A percentile compares a stretch with the other conserved stretches of the same genome.
Evolutionary conservation across 1,284 basidiomycete species (phyloP).

Genomic region (Sporisorium scitamineum): DNA sequence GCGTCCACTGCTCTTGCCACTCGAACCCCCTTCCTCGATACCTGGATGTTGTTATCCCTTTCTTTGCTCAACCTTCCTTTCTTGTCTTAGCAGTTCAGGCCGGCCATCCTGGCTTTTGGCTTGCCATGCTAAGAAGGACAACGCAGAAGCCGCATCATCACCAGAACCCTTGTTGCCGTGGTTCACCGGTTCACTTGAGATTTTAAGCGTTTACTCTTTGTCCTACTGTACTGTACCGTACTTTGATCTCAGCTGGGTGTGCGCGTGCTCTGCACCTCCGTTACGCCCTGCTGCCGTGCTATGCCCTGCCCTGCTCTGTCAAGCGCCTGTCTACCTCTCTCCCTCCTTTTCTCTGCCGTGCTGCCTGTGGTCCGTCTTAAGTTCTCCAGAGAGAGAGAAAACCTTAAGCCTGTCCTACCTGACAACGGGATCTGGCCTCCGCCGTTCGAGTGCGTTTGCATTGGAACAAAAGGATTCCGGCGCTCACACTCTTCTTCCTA

Average conservation of each 20-base stretch:
- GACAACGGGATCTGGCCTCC: slow-evolving; percentile 6
- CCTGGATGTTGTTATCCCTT: not conserved
- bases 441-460: too few species aligned
- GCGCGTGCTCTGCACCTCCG: too few species aligned
- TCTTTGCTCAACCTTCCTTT: not conserved
- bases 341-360: not conserved
- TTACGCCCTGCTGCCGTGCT: not conserved
- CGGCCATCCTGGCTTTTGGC: not conserved
- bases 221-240: too few species aligned
- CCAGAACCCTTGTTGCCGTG: not conserved
- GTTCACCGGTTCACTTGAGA: not conserved
- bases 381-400: slow-evolving; percentile 1
- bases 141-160: too few species aligned
- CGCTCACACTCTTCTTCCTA: not conserved
- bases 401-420: slow-evolving; percentile 1
- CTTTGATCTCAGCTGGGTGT: not conserved
- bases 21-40: not conserved
- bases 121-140: not conserved
- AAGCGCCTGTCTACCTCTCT: not conserved
- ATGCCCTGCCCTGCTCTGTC: not conserved
- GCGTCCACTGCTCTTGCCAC: not conserved
- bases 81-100: not conserved
- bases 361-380: not conserved
- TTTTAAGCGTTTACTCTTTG: too few species aligned
- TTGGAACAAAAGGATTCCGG: not conserved